A percentile compares a stretch with the other conserved stretches of the same genome.
These are phyloP conservation scores for Lentinula sp. DNA, from an alignment of 768 basidiomycete species.

Conservation along the genomic window DNA sequence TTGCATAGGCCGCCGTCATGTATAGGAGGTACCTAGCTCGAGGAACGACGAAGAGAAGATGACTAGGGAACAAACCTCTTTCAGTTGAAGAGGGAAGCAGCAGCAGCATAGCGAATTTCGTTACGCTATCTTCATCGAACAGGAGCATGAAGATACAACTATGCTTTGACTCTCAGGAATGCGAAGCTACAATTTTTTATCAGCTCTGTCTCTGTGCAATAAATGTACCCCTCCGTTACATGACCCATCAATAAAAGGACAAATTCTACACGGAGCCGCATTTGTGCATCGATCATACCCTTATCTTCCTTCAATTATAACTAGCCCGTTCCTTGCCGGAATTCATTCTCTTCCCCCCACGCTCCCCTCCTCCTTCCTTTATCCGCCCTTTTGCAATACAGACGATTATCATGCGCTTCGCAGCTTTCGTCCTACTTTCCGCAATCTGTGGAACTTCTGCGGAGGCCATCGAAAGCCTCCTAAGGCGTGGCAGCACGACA, in stretches of 20 bases:
- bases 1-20: no score
- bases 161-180: no score
- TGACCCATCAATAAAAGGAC: background rate
- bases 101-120: no score
- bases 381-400: background rate
- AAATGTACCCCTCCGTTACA: background rate
- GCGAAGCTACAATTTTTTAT: no score
- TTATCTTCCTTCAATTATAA: background rate
- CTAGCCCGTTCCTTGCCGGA: background rate
- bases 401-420: background rate
- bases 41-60: no score
- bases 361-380: background rate
- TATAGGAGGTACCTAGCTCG: no score
- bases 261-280: background rate
- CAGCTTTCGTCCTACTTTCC: background rate
- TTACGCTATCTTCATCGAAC: no score
- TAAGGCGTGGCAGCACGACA: background rate
- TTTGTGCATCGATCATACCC: background rate
- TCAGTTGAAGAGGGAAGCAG: no score
- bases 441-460: background rate
- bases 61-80: no score
- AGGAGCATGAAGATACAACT: no score
- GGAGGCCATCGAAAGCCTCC: background rate
- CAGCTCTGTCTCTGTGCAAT: no score
- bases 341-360: background rate